Evolutionary conservation across 345 rosid species (phyloP).

Genomic region (Bruguiera sexangula): DNA sequence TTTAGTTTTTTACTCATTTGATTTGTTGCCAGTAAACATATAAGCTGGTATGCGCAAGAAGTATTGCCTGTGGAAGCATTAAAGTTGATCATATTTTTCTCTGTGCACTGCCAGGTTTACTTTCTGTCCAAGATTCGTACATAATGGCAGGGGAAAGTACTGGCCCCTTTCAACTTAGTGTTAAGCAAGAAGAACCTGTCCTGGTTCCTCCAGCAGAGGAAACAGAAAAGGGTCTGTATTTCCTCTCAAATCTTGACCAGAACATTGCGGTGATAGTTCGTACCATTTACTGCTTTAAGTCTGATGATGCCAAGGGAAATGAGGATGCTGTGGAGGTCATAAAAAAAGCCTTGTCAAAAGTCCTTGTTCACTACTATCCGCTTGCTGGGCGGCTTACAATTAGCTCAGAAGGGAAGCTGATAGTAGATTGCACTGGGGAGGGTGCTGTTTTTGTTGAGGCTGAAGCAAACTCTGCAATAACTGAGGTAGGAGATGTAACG

Average conservation of each 20-base stretch:
- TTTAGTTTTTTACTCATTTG: background rate
- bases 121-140: conserved; percentile 6
- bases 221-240: conserved; percentile 61
- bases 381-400: conserved; percentile 69
- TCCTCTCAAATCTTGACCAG: conserved; percentile 82
- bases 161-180: conserved; percentile 35
- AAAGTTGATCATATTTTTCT: background rate
- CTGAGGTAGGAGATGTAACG: conserved; percentile 50
- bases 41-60: no score
- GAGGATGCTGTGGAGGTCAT: conserved; percentile 58
- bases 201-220: conserved; percentile 61
- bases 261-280: conserved; percentile 77
- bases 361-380: conserved; percentile 69
- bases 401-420: conserved; percentile 73
- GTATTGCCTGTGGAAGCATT: background rate
- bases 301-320: conserved; percentile 50
- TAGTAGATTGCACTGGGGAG: conserved; percentile 69
- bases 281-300: conserved; percentile 76
- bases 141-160: conserved; percentile 37
- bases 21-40: background rate
- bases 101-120: conserved; percentile 16
- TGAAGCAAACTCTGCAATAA: conserved; percentile 54
- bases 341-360: conserved; percentile 58
- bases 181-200: conserved; percentile 46
- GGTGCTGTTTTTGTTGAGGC: conserved; percentile 90